These are phyloP conservation scores for Tephrocybe sp. DNA, from an alignment of 768 basidiomycete species.

Conservation along the genomic window DNA sequence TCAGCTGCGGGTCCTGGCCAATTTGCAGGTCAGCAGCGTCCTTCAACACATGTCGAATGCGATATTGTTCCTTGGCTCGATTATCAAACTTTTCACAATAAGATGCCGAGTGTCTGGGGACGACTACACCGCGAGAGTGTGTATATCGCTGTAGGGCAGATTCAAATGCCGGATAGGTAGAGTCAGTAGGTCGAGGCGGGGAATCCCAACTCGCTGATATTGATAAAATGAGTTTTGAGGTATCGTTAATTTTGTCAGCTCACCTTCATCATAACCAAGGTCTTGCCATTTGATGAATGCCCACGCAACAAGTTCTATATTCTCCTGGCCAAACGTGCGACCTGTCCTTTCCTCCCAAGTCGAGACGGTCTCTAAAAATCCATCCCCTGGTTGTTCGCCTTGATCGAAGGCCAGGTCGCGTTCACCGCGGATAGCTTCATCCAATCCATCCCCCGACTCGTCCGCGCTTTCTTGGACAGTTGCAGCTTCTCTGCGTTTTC, in stretches of 20 bases:
- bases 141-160: conserved; percentile 70
- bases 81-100: conserved; percentile 47
- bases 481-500: conserved; percentile 22
- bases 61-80: conserved; percentile 58
- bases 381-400: conserved; percentile 64
- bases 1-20: conserved; percentile 62
- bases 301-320: conserved; percentile 71
- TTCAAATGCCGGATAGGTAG: conserved; percentile 62
- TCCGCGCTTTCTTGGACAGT: conserved; percentile 24
- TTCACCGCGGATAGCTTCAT: conserved; percentile 30
- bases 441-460: conserved; percentile 28
- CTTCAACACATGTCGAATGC: conserved; percentile 42
- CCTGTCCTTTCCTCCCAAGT: conserved; percentile 56
- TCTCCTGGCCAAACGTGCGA: conserved; percentile 40
- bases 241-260: background rate
- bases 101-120: conserved; percentile 48
- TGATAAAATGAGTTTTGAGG: background rate
- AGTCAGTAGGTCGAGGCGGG: conserved; percentile 63
- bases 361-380: conserved; percentile 57
- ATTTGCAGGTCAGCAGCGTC: conserved; percentile 59
- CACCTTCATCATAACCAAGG: conserved; percentile 90
- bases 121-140: conserved; percentile 55
- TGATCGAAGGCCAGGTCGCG: conserved; percentile 45
- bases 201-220: conserved; percentile 88
- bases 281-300: conserved; percentile 93